phyloP scores from a whole-genome alignment of 768 basidiomycete species.

The Thelephora ganbajun region DNA sequence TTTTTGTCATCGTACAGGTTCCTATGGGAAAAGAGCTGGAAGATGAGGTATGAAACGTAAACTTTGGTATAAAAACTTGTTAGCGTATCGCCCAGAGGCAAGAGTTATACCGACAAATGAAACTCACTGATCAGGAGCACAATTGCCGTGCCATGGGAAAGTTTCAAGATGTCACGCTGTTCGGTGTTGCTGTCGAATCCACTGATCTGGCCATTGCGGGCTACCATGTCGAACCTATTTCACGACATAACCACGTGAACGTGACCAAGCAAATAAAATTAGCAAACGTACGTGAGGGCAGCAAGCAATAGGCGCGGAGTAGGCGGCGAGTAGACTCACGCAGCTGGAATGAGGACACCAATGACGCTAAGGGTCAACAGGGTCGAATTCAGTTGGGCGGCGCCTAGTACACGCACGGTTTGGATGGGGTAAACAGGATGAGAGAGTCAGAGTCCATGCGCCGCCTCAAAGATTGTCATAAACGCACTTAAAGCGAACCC shows the following conservation, averaged over 20 bases:
- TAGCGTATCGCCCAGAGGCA: background rate
- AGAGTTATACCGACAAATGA: background rate
- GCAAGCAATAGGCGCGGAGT: no score
- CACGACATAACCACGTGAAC: background rate
- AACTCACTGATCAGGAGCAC: slow-evolving; percentile 37
- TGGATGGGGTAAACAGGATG: background rate
- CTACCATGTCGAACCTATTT: background rate
- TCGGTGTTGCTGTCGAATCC: background rate
- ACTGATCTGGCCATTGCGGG: background rate
- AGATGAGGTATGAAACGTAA: slow-evolving; percentile 35
- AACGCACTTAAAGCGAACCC: slow-evolving; percentile 60
- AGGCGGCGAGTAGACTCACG: slow-evolving; percentile 25
- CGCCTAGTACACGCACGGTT: slow-evolving; percentile 17
- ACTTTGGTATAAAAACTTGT: slow-evolving; percentile 18
- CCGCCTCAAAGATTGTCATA: background rate
- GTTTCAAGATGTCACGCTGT: background rate
- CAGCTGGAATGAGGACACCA: slow-evolving; percentile 66
- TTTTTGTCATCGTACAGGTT: slow-evolving; percentile 31
- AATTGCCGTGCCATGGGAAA: slow-evolving; percentile 18
- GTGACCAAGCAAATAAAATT: background rate
- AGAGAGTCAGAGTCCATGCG: background rate
- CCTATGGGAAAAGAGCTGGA: slow-evolving; percentile 43
- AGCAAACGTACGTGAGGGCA: no score
- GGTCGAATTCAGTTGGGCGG: slow-evolving; percentile 64
- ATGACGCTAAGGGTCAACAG: slow-evolving; percentile 68